phyloP scores from a whole-genome alignment of 2,329 filamentous ascomycete genomes.

The Beauveria brongniartii region DNA sequence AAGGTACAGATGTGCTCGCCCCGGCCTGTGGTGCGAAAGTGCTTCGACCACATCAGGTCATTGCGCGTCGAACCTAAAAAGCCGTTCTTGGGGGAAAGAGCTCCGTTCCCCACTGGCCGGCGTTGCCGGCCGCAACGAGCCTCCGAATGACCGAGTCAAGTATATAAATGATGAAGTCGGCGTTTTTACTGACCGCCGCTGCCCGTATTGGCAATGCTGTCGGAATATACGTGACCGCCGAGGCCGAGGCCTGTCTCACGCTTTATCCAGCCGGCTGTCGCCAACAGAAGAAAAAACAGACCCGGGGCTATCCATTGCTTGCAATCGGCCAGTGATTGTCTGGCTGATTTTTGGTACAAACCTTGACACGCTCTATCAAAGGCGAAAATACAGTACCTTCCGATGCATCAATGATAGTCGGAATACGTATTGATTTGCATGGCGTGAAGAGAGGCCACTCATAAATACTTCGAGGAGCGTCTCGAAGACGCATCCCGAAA shows the following conservation, averaged over 20 bases:
- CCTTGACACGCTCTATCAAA: too few species aligned
- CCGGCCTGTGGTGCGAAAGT: conserved; percentile 16
- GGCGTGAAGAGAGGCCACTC: too few species aligned
- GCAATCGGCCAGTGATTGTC: too few species aligned
- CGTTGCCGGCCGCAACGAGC: conserved; percentile 20
- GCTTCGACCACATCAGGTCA: conserved; percentile 18
- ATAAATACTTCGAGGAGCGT: too few species aligned
- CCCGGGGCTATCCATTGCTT: not conserved
- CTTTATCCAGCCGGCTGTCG: not conserved
- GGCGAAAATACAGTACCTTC: too few species aligned
- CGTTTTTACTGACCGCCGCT: conserved; percentile 15
- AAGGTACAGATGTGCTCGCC: conserved; percentile 20
- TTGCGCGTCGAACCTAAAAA: conserved; percentile 17
- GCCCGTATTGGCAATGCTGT: conserved; percentile 19
- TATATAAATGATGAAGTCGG: conserved; percentile 22
- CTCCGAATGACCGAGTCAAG: conserved; percentile 23
- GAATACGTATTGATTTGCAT: too few species aligned
- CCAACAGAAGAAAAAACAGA: not conserved
- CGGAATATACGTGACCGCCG: not conserved
- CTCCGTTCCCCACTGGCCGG: conserved; percentile 21
- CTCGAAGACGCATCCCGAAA: too few species aligned
- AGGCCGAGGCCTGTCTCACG: not conserved
- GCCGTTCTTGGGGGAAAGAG: conserved; percentile 19
- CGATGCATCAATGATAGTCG: too few species aligned
- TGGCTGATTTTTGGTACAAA: too few species aligned